Percentiles rank a stretch among this genome's conserved stretches.
phyloP scores from a whole-genome alignment of 768 basidiomycete species.

The Daedaleopsis sinensis region DNA sequence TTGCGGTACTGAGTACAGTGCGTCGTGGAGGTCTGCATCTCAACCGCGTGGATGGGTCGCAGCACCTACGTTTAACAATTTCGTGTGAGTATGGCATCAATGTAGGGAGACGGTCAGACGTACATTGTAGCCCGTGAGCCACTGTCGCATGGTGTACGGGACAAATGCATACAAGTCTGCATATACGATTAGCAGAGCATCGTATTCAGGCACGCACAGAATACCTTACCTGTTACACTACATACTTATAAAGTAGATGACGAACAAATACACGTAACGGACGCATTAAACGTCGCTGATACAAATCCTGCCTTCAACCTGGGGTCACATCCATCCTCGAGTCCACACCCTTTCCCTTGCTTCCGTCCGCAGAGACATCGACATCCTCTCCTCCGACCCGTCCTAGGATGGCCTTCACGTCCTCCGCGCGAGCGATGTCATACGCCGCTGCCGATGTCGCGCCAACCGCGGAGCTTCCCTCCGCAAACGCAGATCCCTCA shows the following conservation, averaged over 20 bases:
- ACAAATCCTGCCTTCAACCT: neutral
- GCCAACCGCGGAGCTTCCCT: slow-evolving; percentile 27
- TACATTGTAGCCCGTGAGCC: too few species aligned
- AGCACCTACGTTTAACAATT: too few species aligned
- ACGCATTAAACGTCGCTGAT: neutral
- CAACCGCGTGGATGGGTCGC: too few species aligned
- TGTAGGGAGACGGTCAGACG: too few species aligned
- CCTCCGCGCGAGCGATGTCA: slow-evolving; percentile 22
- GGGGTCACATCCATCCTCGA: slow-evolving; percentile 12
- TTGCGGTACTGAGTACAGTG: too few species aligned
- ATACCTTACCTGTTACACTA: neutral
- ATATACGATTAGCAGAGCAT: too few species aligned
- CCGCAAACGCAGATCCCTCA: slow-evolving; percentile 10
- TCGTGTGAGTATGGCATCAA: too few species aligned
- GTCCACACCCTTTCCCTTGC: neutral
- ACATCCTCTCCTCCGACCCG: neutral
- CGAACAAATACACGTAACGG: neutral
- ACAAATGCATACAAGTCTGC: too few species aligned
- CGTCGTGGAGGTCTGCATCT: too few species aligned
- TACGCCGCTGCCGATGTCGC: slow-evolving; percentile 21
- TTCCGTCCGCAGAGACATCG: neutral
- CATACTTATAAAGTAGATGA: neutral
- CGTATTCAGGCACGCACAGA: neutral
- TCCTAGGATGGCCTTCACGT: slow-evolving; percentile 25
- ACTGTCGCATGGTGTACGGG: too few species aligned